Conservation (phyloP, 108 stramenopile genomes). For the Mediolabrus comicus region DNA sequence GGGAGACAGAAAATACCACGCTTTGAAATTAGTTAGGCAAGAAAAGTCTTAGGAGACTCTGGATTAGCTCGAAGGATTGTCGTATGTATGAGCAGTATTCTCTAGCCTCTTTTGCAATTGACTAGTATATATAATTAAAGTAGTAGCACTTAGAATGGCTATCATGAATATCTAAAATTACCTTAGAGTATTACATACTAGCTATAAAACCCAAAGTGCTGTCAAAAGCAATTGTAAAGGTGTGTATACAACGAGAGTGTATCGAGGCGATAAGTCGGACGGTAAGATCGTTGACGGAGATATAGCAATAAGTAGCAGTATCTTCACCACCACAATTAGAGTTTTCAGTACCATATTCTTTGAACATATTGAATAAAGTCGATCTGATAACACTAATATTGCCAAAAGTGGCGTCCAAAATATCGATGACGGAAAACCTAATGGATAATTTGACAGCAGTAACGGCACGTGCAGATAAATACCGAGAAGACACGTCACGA, state of each 20-base stretch:
- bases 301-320: constrained; percentile 39
- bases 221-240: constrained; percentile 65
- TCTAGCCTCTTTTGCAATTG: too few relatives aligned
- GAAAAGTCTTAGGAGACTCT: too few relatives aligned
- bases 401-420: constrained; percentile 72
- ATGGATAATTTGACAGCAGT: constrained; percentile 66
- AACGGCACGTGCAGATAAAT: constrained; percentile 74
- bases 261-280: constrained; percentile 53
- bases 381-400: constrained; percentile 39
- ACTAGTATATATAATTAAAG: too few relatives aligned
- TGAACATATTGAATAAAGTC: background rate
- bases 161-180: too few relatives aligned
- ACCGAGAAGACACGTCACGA: constrained; percentile 57
- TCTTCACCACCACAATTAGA: constrained; percentile 8
- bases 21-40: background rate
- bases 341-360: background rate
- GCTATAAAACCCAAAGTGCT: constrained; percentile 33
- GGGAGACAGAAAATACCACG: background rate
- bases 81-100: too few relatives aligned
- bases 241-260: constrained; percentile 54
- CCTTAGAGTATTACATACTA: too few relatives aligned
- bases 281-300: constrained; percentile 60
- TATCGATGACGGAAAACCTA: constrained; percentile 70
- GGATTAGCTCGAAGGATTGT: too few relatives aligned
- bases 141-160: too few relatives aligned